phyloP scores from a whole-genome alignment of 1,284 basidiomycete genomes.

The Golubevia sp. region DNA sequence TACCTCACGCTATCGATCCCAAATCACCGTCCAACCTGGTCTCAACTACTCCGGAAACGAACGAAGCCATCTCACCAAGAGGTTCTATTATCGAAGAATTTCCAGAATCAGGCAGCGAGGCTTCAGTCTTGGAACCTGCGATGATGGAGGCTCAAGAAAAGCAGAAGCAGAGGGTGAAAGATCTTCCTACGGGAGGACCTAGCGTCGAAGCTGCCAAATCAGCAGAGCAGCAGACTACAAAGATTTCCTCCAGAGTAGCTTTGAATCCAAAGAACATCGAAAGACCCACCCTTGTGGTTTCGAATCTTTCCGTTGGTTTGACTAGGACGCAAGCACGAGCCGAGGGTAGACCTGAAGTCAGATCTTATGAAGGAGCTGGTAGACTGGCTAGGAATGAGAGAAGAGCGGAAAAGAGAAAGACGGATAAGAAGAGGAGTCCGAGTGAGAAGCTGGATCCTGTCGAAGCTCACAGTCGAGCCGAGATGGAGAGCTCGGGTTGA shows the following conservation, averaged over 20 bases:
- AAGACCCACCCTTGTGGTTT: conserved; percentile 17
- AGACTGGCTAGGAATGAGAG: conserved; percentile 21
- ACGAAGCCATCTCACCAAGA: conserved; percentile 21
- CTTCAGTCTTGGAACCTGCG: conserved; percentile 17
- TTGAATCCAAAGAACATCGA: neutral
- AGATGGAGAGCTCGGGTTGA: no score
- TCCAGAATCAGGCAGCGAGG: conserved; percentile 8
- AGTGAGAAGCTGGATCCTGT: no score
- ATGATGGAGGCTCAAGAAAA: conserved; percentile 14
- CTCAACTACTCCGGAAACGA: conserved; percentile 18
- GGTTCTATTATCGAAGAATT: conserved; percentile 42
- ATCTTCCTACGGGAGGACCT: conserved; percentile 26
- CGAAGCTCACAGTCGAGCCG: no score
- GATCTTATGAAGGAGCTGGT: conserved; percentile 34
- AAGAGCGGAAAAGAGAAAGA: conserved; percentile 27
- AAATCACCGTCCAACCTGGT: conserved; percentile 16
- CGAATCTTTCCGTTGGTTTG: conserved; percentile 18
- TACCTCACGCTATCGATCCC: neutral
- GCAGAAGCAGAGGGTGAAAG: conserved; percentile 19
- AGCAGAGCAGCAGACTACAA: no score
- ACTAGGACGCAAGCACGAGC: no score
- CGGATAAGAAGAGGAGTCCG: neutral
- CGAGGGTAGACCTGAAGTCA: no score
- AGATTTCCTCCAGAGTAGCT: conserved; percentile 8
- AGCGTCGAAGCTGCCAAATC: conserved; percentile 11